A percentile compares a stretch with the other conserved stretches of the same genome.
Evolutionary conservation across 257 asterid species (phyloP).

Genomic region (Phtheirospermum japonicum): DNA sequence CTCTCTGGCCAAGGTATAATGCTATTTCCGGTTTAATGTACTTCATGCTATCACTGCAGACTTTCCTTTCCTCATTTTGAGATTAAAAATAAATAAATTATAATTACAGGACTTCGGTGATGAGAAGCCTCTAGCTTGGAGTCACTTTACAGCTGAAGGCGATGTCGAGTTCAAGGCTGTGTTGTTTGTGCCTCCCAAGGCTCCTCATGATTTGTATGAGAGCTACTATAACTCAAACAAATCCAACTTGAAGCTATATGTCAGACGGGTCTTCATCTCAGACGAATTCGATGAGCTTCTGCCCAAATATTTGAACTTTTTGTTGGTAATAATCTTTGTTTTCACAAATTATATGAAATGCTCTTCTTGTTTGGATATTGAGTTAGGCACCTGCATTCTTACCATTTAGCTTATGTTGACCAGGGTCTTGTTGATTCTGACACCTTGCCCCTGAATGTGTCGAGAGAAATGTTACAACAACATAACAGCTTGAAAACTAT

Average conservation of each 20-base stretch:
- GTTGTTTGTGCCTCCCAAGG: conserved; percentile 88
- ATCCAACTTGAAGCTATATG: conserved; percentile 79
- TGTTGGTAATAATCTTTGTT: conserved; percentile 45
- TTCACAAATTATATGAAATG: background rate
- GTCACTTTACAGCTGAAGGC: conserved; percentile 95
- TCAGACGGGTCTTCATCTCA: conserved; percentile 85
- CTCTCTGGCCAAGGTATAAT: conserved; percentile 75
- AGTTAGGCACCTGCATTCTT: conserved; percentile 9
- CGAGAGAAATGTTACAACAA: conserved; percentile 97
- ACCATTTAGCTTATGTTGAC: conserved; percentile 23
- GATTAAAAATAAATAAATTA: background rate
- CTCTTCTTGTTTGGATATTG: background rate
- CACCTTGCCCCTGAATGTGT: conserved; percentile 89
- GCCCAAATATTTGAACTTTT: conserved; percentile 88
- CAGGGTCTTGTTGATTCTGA: conserved; percentile 99
- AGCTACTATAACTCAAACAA: conserved; percentile 78
- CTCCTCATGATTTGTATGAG: conserved; percentile 90
- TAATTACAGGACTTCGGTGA: conserved; percentile 66
- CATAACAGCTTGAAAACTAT: conserved; percentile 95
- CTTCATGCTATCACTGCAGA: background rate
- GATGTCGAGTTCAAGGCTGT: conserved; percentile 95
- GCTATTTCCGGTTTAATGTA: background rate
- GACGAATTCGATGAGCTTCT: conserved; percentile 92
- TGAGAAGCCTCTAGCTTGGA: conserved; percentile 85
- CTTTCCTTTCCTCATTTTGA: background rate